phyloP scores from a whole-genome alignment of 352 stramenopile species.

The Thalassiosira hispida region DNA sequence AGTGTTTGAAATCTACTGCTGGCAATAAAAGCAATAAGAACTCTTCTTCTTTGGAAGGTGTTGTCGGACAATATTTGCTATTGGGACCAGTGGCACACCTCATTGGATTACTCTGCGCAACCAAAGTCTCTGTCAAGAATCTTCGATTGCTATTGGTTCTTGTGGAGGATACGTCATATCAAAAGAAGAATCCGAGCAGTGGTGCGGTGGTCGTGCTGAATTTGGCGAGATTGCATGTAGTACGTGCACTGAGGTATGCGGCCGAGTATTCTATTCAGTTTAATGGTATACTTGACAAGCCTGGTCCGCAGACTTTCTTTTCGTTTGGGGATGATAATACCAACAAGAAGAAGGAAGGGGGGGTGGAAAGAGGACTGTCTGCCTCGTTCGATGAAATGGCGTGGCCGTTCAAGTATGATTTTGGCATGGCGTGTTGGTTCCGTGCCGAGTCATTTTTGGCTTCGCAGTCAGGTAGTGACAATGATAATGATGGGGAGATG shows the following conservation, averaged over 20 bases:
- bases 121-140: slow-evolving; percentile 51
- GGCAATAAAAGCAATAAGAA: not conserved
- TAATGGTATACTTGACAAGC: slow-evolving; percentile 54
- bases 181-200: not conserved
- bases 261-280: slow-evolving; percentile 62
- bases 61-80: slow-evolving; percentile 46
- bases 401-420: slow-evolving; percentile 84
- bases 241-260: slow-evolving; percentile 66
- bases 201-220: not conserved
- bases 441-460: slow-evolving; percentile 71
- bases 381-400: slow-evolving; percentile 22
- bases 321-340: slow-evolving; percentile 43
- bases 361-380: slow-evolving; percentile 19
- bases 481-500: not conserved
- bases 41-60: not conserved
- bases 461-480: not conserved
- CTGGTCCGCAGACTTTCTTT: slow-evolving; percentile 75
- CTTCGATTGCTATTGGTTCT: slow-evolving; percentile 63
- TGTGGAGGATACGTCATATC: slow-evolving; percentile 7
- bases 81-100: slow-evolving; percentile 65
- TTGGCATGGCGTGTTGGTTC: slow-evolving; percentile 83
- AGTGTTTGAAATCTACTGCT: slow-evolving; percentile 14
- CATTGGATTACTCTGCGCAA: slow-evolving; percentile 63
- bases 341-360: not conserved
- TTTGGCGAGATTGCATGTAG: slow-evolving; percentile 52